Base-by-base conservation (phyloP, 1,284 basidiomycete species). In the Pyrrhoderma noxium region DNA sequence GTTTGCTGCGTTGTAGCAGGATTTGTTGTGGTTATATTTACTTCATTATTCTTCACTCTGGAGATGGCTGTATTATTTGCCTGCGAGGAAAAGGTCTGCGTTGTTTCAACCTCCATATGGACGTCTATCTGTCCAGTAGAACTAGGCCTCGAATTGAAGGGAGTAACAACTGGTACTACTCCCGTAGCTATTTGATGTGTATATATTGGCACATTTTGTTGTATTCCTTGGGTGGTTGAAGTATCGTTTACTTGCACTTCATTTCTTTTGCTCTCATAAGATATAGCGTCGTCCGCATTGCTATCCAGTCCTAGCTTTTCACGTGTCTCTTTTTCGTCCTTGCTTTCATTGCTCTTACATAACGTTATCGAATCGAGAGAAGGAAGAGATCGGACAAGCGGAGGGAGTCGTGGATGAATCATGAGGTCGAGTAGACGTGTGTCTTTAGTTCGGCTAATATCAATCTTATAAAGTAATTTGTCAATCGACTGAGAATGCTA, bases 371-470 rank as follows among this genome's bases (percentile, higher is more conserved):
- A 65, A 56, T 85, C 83, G 14, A 83, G 61, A 43, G 76, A 71
- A n/a, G 85, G 83, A 52, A 87, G 68, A 2, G 76, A 75, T 44
- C 85, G 76, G 39, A 90, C 70, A 11, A 89, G 67, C 1, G 88
- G 84, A 1, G 89, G 83, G 13, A 88, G 71, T 8, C 88, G 80
- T 35, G 89, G 85, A 54, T 91, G 83, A 13, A 92, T 64, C 14
- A 89, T 68, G 11, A 83, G 68, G 52, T 89, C 84, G 46, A 85
- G 58, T 47, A 73, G 67, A 21, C 70, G 68, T 42, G 19, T 19
- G 18, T 52, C 37, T 35, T 27, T 19, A 21, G 22, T 45, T n/a
- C 47, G 46, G 9, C 11, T 22, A 9, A 11, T 27, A 19, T 14
- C 7, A 5, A 8, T 7, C 38, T 8, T 40, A n/a, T n/a, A n/a